Evolutionary conservation across 805 yeast genomes (phyloP), one percentile per base, ranked within the genome.

Genomic region (Kurtzmaniella cleridarum): DNA sequence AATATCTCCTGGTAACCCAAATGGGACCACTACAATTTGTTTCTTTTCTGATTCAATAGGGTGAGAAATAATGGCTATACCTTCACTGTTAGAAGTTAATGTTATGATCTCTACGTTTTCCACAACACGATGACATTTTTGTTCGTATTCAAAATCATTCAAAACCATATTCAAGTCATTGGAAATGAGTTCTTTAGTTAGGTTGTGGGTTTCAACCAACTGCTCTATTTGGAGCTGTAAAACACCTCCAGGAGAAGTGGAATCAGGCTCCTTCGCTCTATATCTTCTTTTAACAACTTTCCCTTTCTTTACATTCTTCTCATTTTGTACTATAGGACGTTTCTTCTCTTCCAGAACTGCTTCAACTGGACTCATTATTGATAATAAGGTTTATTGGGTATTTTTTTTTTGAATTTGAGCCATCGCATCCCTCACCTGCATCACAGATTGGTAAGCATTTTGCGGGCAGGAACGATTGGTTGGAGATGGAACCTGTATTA

Each of bases 21-120:
- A 93, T 15, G 98, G 98, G 6, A 93, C 75, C 3, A 87, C 64
- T 1, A 80, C 88, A 7, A 90, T 69, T 57, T 84, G 90, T 37
- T 67, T 66, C 40, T 55, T 59, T 12, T 57, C 54, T 1, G 46
- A 40, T 13, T 51, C 48, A 14, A 68, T 74, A 1, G 93, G 90
- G 49, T 80, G 79, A 3, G 71, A 63, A 35, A 84, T 71, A 3
- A 88, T 43, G 0, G 85, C 95, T 16, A 91, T 50, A 1, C 97
- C 97, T 45, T 89, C 95, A 39, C 98, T 98, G 45, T 79, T 85
- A 2, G 96, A 82, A 9, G 87, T 69, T 12, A 84, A 61, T 34
- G 66, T 69, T 26, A 73, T 50, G 35, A 93, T 69, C 43, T 73
- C 60, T 14, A 87, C 88, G 41, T 78, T 64, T 1, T 62, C 55